Conservation (phyloP, 2,329 filamentous ascomycete species). For the Trichoderma breve region DNA sequence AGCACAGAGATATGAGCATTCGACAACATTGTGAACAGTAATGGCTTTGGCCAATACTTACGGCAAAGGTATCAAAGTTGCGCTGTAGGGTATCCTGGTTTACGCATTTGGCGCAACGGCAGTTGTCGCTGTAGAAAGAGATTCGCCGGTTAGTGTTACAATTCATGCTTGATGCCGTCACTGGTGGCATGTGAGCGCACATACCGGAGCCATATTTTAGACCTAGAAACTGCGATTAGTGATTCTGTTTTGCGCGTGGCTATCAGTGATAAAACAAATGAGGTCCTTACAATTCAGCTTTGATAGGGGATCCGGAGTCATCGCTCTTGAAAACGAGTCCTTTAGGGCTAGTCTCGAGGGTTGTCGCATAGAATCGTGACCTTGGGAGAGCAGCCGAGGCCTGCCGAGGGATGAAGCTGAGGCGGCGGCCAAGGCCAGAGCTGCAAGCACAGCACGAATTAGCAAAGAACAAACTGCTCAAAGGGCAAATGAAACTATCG, state of each 20-base stretch:
- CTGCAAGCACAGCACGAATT: not conserved
- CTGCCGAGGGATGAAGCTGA: conserved; percentile 5
- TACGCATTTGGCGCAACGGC: conserved; percentile 42
- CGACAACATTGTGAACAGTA: no score
- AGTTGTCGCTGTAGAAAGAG: conserved; percentile 39
- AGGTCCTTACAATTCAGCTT: conserved; percentile 19
- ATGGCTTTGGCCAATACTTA: conserved; percentile 21
- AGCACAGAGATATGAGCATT: not conserved
- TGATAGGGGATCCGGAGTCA: not conserved
- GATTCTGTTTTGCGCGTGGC: not conserved
- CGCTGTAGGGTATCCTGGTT: conserved; percentile 44
- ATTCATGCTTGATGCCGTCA: not conserved
- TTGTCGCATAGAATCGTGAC: conserved; percentile 21
- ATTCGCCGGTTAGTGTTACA: not conserved
- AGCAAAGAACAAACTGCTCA: not conserved
- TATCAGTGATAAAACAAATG: not conserved
- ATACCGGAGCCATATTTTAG: conserved; percentile 28
- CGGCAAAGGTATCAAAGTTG: conserved; percentile 42
- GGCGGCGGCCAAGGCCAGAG: conserved; percentile 8
- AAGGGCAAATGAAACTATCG: not conserved
- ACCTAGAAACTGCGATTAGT: conserved; percentile 7
- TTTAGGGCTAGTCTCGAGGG: conserved; percentile 7
- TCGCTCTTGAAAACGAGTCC: conserved; percentile 18
- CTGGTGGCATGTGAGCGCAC: not conserved
- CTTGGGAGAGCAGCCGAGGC: not conserved